A percentile compares a stretch with the other conserved stretches of the same genome.
Evolutionary conservation across 1,284 basidiomycete genomes (phyloP).

Genomic region (Exobasidium cylindrosporum): DNA sequence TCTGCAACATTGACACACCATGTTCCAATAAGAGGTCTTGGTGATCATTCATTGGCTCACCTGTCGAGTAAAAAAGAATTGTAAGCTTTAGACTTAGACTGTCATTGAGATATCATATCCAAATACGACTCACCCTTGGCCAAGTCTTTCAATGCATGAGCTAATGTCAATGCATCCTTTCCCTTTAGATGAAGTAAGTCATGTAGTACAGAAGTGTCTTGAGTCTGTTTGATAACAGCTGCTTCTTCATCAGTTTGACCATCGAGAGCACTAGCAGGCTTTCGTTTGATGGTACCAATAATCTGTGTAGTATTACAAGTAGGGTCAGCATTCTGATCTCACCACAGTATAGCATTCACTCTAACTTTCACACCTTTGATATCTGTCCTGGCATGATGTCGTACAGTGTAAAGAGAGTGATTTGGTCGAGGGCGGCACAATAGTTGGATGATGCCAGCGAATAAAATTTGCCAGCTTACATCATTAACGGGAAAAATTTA

Average conservation of each 20-base stretch:
- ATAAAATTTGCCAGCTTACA: too few relatives aligned
- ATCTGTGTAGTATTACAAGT: slow-evolving; percentile 12
- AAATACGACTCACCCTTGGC: slow-evolving; percentile 22
- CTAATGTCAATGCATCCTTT: slow-evolving; percentile 19
- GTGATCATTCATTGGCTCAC: slow-evolving; percentile 2
- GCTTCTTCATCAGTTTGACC: slow-evolving; percentile 21
- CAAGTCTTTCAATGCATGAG: slow-evolving; percentile 19
- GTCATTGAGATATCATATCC: slow-evolving; percentile 18
- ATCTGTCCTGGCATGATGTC: slow-evolving; percentile 10
- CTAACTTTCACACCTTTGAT: slow-evolving; percentile 12
- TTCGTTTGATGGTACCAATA: slow-evolving; percentile 23
- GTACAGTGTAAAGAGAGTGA: too few relatives aligned
- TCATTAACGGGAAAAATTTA: too few relatives aligned
- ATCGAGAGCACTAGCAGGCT: slow-evolving; percentile 20
- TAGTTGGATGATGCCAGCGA: too few relatives aligned
- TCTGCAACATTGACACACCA: slow-evolving; percentile 31
- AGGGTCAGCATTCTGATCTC: too few relatives aligned
- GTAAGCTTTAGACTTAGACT: background rate
- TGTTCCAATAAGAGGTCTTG: slow-evolving; percentile 33
- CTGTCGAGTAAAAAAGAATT: background rate
- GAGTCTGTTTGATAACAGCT: slow-evolving; percentile 8
- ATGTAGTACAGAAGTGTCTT: slow-evolving; percentile 20
- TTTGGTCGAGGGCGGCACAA: too few relatives aligned
- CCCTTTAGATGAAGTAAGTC: slow-evolving; percentile 19
- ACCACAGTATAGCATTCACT: too few relatives aligned